Percentiles rank a stretch among this genome's conserved stretches.
Conservation (phyloP, 768 basidiomycete genomes). For the Suillus lakei region DNA sequence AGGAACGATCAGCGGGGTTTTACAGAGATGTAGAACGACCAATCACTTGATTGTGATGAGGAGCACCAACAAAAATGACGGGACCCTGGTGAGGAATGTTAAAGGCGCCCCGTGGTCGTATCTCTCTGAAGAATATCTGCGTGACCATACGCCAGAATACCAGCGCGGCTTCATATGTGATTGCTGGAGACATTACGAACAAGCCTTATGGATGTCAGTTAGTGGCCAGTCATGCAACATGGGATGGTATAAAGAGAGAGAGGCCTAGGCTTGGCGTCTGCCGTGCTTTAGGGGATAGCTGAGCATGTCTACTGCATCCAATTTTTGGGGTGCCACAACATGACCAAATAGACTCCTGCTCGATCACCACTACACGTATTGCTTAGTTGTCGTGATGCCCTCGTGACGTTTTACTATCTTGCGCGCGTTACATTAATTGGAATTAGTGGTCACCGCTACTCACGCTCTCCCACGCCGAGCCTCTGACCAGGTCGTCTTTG, state of each 20-base stretch:
- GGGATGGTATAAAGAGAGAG: slow-evolving; percentile 4
- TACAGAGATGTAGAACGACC: slow-evolving; percentile 9
- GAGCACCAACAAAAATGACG: slow-evolving; percentile 91
- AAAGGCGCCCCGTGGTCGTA: slow-evolving; percentile 92
- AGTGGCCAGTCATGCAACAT: slow-evolving; percentile 17
- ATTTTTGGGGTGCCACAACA: slow-evolving; percentile 6
- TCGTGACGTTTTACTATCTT: no score
- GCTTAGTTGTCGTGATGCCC: no score
- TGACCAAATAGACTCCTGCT: background rate
- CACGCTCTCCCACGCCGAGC: no score
- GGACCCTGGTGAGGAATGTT: slow-evolving; percentile 92
- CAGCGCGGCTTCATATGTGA: slow-evolving; percentile 74
- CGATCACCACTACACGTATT: no score
- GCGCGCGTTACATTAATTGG: no score
- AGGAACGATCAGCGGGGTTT: slow-evolving; percentile 16
- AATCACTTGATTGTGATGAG: slow-evolving; percentile 87
- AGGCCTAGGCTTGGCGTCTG: background rate
- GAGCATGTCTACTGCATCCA: background rate
- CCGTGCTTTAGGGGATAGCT: slow-evolving; percentile 1
- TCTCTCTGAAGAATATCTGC: slow-evolving; percentile 96
- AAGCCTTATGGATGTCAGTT: slow-evolving; percentile 8
- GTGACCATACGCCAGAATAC: slow-evolving; percentile 86
- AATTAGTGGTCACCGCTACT: no score
- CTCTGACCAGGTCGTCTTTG: no score
- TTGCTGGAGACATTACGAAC: slow-evolving; percentile 24